Evolutionary conservation across 1,139 yeast species (phyloP).

Genomic region (Geotrichum histeridarum): DNA sequence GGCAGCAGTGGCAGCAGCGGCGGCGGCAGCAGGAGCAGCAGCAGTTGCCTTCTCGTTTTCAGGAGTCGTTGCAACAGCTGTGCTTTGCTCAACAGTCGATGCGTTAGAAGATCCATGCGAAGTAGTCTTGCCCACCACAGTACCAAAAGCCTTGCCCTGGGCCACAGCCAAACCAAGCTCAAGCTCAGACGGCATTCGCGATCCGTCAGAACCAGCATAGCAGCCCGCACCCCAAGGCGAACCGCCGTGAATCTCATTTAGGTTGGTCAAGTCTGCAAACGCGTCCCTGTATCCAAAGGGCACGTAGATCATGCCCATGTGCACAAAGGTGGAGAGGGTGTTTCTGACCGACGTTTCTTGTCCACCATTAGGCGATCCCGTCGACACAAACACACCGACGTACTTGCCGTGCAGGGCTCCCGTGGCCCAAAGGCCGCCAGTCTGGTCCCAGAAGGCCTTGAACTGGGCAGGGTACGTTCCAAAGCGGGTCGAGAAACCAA

Average conservation of each 20-base stretch:
- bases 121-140: slow-evolving; percentile 4
- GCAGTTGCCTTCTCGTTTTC: slow-evolving; percentile 16
- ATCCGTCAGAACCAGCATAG: slow-evolving; percentile 72
- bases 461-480: slow-evolving; percentile 81
- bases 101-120: not conserved
- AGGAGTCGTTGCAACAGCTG: not conserved
- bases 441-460: slow-evolving; percentile 77
- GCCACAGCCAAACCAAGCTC: slow-evolving; percentile 55
- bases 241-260: slow-evolving; percentile 73
- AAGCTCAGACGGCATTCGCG: slow-evolving; percentile 59
- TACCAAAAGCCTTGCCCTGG: slow-evolving; percentile 59
- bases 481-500: slow-evolving; percentile 80
- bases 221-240: slow-evolving; percentile 91
- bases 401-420: slow-evolving; percentile 73
- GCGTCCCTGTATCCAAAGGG: slow-evolving; percentile 74
- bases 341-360: slow-evolving; percentile 68
- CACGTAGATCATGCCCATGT: slow-evolving; percentile 63
- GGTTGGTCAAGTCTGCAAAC: slow-evolving; percentile 53
- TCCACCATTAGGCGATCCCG: slow-evolving; percentile 84
- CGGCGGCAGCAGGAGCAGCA: slow-evolving; percentile 17
- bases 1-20: slow-evolving; percentile 16
- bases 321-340: slow-evolving; percentile 61
- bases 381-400: slow-evolving; percentile 70
- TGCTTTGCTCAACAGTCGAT: not conserved
- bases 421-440: slow-evolving; percentile 77